Base-by-base conservation (phyloP, 768 basidiomycete genomes). In the Mycena rebaudengoi region DNA sequence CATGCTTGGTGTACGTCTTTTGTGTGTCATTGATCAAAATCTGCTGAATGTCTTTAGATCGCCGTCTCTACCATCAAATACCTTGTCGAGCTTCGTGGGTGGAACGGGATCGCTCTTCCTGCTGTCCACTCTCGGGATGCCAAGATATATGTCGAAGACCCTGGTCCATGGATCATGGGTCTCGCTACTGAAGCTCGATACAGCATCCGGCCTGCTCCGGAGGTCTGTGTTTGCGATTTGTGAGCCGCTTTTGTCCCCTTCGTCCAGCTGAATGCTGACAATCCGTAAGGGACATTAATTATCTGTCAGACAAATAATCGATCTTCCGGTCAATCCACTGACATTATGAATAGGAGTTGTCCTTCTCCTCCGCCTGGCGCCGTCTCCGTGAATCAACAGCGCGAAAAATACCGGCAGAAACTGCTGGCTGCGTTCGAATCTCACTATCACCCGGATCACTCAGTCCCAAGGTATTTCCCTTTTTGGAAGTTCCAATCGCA, bases 141-240 rank as follows among this genome's bases (percentile, higher is more conserved):
- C 26, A 94, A 91, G 73, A 94, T 99, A 53, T 94, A 95, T 68
- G 91, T 96, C 65, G 96, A 98, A 68, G 96, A 99, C 75, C 95
- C 96, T 41, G 96, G 96, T 32, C 97, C 97, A 63, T 99, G 95
- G 90, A 95, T 99, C 70, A 87, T 98, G 75, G 96, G 94, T 33
- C 82, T 97, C 37, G 88, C 94, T 12, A 93, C 92, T 2, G 91
- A 96, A 72, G 90, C 92, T 8, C 85, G 94, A 62, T 91, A 94
- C 74, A 86, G 91, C 67, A 81, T 94, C 20, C 83, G 91, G 26
- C 85, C 90, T 10, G 80, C 89, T 2, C 81, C 91, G 0, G 97
- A 98, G 73, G 90, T 96, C 30, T 95, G 92, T 72, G 82, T 98
- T 40, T 89, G 92, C 68, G 95, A 97, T 76, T 77, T 97, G 87